Conservation (phyloP, 768 basidiomycete genomes). For the Leccinum truebloodii region DNA sequence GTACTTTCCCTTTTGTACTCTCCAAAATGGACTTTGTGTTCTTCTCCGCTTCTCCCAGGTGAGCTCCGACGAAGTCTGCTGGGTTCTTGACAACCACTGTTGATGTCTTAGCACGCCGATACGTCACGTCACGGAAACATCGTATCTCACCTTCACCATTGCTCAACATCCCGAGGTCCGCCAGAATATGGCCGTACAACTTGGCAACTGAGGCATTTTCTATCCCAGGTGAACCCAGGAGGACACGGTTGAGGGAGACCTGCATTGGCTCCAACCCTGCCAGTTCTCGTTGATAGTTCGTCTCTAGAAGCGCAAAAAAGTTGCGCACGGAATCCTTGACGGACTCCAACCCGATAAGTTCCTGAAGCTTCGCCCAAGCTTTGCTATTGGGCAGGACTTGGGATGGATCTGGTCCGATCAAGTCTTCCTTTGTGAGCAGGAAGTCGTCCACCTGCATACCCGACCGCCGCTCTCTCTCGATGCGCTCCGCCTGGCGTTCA, state of each 20-base stretch:
- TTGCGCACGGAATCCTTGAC: constrained; percentile 61
- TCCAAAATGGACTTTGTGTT: constrained; percentile 67
- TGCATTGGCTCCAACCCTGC: constrained; percentile 51
- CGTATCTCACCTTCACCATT: constrained; percentile 63
- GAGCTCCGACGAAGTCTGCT: constrained; percentile 62
- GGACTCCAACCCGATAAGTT: constrained; percentile 52
- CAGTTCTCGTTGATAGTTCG: constrained; percentile 64
- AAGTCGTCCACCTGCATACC: constrained; percentile 53
- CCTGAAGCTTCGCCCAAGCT: constrained; percentile 55
- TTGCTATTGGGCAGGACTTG: constrained; percentile 44
- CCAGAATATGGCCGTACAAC: constrained; percentile 64
- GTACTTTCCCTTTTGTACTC: constrained; percentile 60
- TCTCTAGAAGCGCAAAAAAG: constrained; percentile 47
- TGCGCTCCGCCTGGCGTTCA: constrained; percentile 54
- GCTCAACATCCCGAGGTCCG: constrained; percentile 63
- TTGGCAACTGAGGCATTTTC: constrained; percentile 75
- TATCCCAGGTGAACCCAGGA: constrained; percentile 69
- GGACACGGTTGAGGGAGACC: constrained; percentile 62
- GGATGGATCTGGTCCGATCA: constrained; percentile 68
- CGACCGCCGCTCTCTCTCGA: constrained; percentile 41
- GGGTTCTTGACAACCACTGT: constrained; percentile 69
- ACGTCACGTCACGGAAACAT: too few species aligned
- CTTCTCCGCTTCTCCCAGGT: constrained; percentile 59
- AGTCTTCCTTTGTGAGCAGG: constrained; percentile 50
- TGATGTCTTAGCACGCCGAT: background rate